Conservation (phyloP, 2,329 filamentous ascomycete species). For the Trichoderma breve region DNA sequence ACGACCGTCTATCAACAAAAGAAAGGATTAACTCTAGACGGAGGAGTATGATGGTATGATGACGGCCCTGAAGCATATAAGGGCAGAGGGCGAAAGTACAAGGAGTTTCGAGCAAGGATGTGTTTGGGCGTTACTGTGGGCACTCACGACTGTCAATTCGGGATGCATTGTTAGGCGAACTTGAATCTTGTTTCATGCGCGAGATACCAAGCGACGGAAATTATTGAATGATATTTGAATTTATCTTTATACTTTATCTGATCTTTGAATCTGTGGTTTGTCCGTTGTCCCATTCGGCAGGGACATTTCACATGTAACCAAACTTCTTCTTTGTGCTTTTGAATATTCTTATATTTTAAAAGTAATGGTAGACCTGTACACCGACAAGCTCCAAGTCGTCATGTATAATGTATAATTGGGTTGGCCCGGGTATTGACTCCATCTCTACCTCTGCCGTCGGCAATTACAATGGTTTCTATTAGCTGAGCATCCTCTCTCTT, state of each 20-base stretch:
- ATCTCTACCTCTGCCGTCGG: conserved; percentile 24
- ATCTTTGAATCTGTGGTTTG: too few relatives aligned
- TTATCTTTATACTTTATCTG: conserved; percentile 26
- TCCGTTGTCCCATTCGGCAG: too few relatives aligned
- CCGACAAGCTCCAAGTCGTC: background rate
- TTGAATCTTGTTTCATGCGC: conserved; percentile 32
- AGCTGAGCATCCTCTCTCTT: background rate
- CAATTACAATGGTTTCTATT: background rate
- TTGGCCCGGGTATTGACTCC: conserved; percentile 30
- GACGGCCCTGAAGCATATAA: conserved; percentile 29
- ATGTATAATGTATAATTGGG: conserved; percentile 9
- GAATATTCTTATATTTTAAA: too few relatives aligned
- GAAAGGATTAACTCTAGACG: conserved; percentile 43
- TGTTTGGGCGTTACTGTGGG: conserved; percentile 30
- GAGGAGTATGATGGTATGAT: conserved; percentile 56
- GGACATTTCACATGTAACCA: too few relatives aligned
- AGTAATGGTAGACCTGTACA: background rate
- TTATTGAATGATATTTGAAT: conserved; percentile 32
- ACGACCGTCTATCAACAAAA: conserved; percentile 31
- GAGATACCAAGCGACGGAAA: conserved; percentile 40
- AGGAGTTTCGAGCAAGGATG: conserved; percentile 26
- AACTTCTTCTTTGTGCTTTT: too few relatives aligned
- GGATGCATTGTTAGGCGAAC: conserved; percentile 28
- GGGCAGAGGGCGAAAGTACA: conserved; percentile 17
- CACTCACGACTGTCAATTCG: conserved; percentile 21